Percentiles rank a stretch among this genome's conserved stretches.
phyloP scores from a whole-genome alignment of 2,329 filamentous ascomycete genomes.

The Rutstroemia sp. region DNA sequence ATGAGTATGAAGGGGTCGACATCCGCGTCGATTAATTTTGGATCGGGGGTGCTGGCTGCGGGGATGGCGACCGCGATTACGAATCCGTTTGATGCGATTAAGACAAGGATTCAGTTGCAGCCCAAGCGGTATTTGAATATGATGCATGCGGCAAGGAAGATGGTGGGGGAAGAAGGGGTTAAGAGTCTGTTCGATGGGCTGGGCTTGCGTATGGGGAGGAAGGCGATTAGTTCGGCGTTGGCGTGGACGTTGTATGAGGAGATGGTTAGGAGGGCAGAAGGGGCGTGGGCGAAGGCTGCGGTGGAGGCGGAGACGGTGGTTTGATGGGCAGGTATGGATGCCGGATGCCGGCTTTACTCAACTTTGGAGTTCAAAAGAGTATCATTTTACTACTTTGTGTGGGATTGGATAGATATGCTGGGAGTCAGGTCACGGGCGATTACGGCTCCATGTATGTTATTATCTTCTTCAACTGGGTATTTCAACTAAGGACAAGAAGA shows the following conservation, averaged over 20 bases:
- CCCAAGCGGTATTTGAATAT: slow-evolving; percentile 78
- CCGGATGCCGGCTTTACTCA: not conserved
- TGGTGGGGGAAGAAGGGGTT: slow-evolving; percentile 75
- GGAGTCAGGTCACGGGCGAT: no score
- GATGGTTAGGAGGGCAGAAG: slow-evolving; percentile 63
- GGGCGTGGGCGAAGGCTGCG: slow-evolving; percentile 11
- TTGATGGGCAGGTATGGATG: not conserved
- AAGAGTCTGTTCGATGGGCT: slow-evolving; percentile 80
- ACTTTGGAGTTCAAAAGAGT: not conserved
- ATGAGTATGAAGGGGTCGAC: slow-evolving; percentile 28
- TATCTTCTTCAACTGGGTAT: no score
- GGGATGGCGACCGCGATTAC: slow-evolving; percentile 79
- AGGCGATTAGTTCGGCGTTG: slow-evolving; percentile 87
- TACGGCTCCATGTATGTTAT: no score
- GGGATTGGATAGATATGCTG: no score
- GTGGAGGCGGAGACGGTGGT: not conserved
- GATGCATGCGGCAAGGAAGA: slow-evolving; percentile 65
- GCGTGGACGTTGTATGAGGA: slow-evolving; percentile 98
- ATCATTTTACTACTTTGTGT: not conserved
- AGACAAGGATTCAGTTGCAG: slow-evolving; percentile 89
- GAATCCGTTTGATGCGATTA: slow-evolving; percentile 95
- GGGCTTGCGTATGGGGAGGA: slow-evolving; percentile 78
- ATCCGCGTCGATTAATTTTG: slow-evolving; percentile 73
- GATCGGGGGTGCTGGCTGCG: slow-evolving; percentile 73
- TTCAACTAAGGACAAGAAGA: no score